Percentiles rank a stretch among this genome's conserved stretches.
Conservation (phyloP, 345 rosid species). For the Rhizophora mangle region DNA sequence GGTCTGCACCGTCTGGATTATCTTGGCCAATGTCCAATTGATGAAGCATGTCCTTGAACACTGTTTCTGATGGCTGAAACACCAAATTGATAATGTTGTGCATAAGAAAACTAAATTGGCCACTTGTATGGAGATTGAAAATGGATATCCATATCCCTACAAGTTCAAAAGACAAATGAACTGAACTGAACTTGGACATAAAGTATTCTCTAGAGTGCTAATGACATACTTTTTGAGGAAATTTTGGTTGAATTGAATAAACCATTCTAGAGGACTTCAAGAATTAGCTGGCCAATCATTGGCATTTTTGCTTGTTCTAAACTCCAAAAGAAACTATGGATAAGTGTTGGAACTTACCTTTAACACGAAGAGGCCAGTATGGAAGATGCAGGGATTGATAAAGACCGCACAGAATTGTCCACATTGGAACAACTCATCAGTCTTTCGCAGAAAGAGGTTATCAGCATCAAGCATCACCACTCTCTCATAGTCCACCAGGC, state of each 20-base stretch:
- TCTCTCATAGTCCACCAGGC: constrained; percentile 70
- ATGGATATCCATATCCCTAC: no score
- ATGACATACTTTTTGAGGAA: no score
- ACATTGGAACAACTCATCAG: constrained; percentile 92
- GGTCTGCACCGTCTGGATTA: constrained; percentile 96
- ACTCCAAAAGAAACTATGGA: not conserved
- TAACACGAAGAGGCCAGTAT: constrained; percentile 91
- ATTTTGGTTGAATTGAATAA: no score
- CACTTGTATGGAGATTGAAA: no score
- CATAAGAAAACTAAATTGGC: not conserved
- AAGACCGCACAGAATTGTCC: constrained; percentile 94
- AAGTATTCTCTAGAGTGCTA: no score
- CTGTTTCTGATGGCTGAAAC: constrained; percentile 65
- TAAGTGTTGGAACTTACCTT: constrained; percentile 37
- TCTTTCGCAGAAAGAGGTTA: constrained; percentile 74
- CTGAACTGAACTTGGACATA: no score
- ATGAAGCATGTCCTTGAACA: constrained; percentile 76
- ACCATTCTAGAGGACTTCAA: no score
- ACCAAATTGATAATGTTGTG: not conserved
- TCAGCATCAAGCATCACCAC: constrained; percentile 92
- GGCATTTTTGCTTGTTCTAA: not conserved
- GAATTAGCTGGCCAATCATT: no score
- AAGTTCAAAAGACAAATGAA: no score
- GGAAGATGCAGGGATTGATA: constrained; percentile 96
- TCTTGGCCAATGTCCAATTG: constrained; percentile 52